Conservation (phyloP, 1,284 basidiomycete species). For the Microbotryomycetes sp. region DNA sequence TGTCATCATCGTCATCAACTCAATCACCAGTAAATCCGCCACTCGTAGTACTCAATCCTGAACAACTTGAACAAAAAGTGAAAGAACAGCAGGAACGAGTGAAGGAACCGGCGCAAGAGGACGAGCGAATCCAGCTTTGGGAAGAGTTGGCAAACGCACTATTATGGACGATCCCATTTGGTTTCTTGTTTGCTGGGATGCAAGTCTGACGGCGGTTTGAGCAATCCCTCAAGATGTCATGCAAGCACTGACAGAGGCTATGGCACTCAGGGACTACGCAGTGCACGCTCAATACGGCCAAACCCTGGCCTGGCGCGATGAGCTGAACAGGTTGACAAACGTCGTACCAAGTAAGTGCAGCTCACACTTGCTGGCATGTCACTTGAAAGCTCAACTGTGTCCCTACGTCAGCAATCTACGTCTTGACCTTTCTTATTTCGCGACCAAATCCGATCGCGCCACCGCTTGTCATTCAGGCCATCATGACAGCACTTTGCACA, state of each 20-base stretch:
- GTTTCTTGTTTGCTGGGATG: background rate
- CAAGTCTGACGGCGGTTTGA: background rate
- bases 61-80: background rate
- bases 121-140: background rate
- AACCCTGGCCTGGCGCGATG: constrained; percentile 4
- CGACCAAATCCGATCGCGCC: constrained; percentile 17
- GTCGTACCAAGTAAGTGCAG: constrained; percentile 37
- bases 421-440: constrained; percentile 39
- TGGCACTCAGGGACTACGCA: constrained; percentile 21
- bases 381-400: constrained; percentile 22
- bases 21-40: background rate
- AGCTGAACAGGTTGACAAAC: constrained; percentile 22
- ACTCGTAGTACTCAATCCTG: background rate
- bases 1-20: background rate
- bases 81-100: background rate
- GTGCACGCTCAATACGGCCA: constrained; percentile 26
- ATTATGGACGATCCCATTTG: constrained; percentile 1
- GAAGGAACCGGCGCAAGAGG: background rate
- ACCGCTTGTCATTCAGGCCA: background rate
- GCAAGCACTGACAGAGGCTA: background rate
- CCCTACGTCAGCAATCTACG: constrained; percentile 25
- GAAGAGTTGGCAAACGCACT: background rate
- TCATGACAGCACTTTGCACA: constrained; percentile 14
- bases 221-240: background rate
- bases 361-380: background rate